A percentile compares a stretch with the other conserved stretches of the same genome.
These are phyloP conservation scores for Claviceps spartinae DNA, from an alignment of 2,329 filamentous ascomycete species.

Conservation along the genomic window DNA sequence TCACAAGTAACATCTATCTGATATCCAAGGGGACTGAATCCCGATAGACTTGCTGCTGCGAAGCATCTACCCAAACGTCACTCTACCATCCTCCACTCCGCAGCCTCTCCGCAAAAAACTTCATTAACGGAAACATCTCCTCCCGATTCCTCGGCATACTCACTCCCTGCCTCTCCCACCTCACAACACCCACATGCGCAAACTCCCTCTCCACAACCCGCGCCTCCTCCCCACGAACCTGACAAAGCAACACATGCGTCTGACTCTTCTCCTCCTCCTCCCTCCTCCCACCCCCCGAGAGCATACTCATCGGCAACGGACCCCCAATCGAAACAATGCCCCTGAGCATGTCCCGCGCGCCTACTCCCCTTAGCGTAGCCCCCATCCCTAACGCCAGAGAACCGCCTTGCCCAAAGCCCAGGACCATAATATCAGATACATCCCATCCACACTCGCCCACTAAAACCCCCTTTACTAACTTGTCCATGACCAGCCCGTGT, in stretches of 20 bases:
- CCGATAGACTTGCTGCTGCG: too few species aligned
- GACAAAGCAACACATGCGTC: slow-evolving; percentile 48
- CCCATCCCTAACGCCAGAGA: slow-evolving; percentile 46
- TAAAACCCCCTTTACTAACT: slow-evolving; percentile 37
- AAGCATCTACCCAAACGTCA: too few species aligned
- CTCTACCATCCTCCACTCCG: slow-evolving; percentile 10
- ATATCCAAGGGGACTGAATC: too few species aligned
- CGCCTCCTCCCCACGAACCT: slow-evolving; percentile 49
- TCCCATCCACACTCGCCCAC: slow-evolving; percentile 46
- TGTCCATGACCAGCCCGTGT: slow-evolving; percentile 29
- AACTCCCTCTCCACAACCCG: slow-evolving; percentile 54
- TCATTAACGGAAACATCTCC: slow-evolving; percentile 85
- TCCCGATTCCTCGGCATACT: slow-evolving; percentile 72
- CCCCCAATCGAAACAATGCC: slow-evolving; percentile 54
- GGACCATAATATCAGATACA: slow-evolving; percentile 44
- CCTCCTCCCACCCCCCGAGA: slow-evolving; percentile 24
- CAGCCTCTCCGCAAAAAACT: slow-evolving; percentile 59
- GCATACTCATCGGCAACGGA: slow-evolving; percentile 37
- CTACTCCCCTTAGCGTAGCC: slow-evolving; percentile 17
- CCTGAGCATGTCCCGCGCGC: slow-evolving; percentile 22
- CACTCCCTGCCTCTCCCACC: slow-evolving; percentile 59
- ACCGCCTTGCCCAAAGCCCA: slow-evolving; percentile 56
- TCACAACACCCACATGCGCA: slow-evolving; percentile 49
- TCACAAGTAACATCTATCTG: too few species aligned
- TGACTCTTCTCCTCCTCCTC: slow-evolving; percentile 38